phyloP scores from a whole-genome alignment of 2,329 filamentous ascomycete genomes.

The Colletotrichum melonis region DNA sequence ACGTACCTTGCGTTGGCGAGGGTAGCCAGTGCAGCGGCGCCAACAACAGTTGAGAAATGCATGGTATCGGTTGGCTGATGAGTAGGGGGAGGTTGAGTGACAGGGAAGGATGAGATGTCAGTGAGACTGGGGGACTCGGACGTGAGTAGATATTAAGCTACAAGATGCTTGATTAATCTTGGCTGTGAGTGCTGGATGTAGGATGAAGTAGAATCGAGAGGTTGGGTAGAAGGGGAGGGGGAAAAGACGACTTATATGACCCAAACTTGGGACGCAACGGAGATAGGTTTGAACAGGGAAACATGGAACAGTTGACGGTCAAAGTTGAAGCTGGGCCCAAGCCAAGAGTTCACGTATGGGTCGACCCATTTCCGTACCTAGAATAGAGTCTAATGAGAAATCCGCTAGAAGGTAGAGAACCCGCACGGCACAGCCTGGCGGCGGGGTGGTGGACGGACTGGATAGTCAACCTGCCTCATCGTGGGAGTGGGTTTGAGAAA shows the following conservation, averaged over 20 bases:
- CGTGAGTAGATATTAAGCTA: slow-evolving; percentile 1
- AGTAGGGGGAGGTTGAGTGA: not conserved
- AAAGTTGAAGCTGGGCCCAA: slow-evolving; percentile 13
- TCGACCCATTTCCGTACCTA: not conserved
- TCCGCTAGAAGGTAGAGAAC: not conserved
- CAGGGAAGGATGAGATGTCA: not conserved
- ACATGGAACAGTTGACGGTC: slow-evolving; percentile 7
- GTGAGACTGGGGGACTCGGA: not conserved
- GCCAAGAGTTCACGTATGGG: slow-evolving; percentile 26
- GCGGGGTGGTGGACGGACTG: not conserved
- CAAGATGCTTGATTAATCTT: not conserved
- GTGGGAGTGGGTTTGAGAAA: slow-evolving; percentile 16
- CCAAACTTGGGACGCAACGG: slow-evolving; percentile 18
- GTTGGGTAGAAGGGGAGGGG: not conserved
- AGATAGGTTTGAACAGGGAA: slow-evolving; percentile 11
- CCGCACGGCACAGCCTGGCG: slow-evolving; percentile 9
- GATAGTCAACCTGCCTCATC: slow-evolving; percentile 15
- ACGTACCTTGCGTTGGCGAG: slow-evolving; percentile 28
- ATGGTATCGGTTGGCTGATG: not conserved
- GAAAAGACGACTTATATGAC: slow-evolving; percentile 22
- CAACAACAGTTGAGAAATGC: slow-evolving; percentile 19
- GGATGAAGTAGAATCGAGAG: slow-evolving; percentile 4
- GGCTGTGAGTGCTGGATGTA: not conserved
- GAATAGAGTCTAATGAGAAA: slow-evolving; percentile 23
- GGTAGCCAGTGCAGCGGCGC: slow-evolving; percentile 10